Evolutionary conservation across 2,329 filamentous ascomycete species (phyloP).

Genomic region (Microsporum canis): DNA sequence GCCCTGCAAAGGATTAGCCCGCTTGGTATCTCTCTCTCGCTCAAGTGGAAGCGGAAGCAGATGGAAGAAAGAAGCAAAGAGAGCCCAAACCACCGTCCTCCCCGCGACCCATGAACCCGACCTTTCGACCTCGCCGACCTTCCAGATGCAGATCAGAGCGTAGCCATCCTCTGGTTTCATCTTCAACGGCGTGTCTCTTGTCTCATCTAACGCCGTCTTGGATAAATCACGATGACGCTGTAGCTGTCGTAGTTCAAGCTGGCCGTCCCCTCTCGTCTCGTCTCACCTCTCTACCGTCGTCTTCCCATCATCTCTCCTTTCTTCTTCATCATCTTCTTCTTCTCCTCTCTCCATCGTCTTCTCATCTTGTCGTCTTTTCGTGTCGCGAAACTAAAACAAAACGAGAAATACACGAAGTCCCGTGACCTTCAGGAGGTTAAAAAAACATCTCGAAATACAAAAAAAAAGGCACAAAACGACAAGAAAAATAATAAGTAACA

Average conservation of each 20-base stretch:
- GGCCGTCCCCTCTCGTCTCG: background rate
- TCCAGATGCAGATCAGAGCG: background rate
- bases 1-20: background rate
- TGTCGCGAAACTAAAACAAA: conserved; percentile 12
- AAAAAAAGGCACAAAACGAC: background rate
- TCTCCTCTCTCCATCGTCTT: background rate
- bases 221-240: no score
- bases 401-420: conserved; percentile 9
- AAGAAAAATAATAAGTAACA: background rate
- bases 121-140: background rate
- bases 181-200: background rate
- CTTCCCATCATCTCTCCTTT: background rate
- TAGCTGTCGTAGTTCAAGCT: no score
- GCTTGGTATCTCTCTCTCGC: background rate
- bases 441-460: background rate
- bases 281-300: background rate
- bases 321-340: background rate
- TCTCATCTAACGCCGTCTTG: background rate
- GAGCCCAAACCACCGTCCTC: background rate
- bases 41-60: background rate
- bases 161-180: background rate
- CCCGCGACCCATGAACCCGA: background rate
- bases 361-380: background rate
- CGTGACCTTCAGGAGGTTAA: conserved; percentile 5
- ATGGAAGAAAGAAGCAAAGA: background rate